These are phyloP conservation scores for Yamadazyma dendronema DNA, from an alignment of 1,139 yeast genomes.

Conservation along the genomic window DNA sequence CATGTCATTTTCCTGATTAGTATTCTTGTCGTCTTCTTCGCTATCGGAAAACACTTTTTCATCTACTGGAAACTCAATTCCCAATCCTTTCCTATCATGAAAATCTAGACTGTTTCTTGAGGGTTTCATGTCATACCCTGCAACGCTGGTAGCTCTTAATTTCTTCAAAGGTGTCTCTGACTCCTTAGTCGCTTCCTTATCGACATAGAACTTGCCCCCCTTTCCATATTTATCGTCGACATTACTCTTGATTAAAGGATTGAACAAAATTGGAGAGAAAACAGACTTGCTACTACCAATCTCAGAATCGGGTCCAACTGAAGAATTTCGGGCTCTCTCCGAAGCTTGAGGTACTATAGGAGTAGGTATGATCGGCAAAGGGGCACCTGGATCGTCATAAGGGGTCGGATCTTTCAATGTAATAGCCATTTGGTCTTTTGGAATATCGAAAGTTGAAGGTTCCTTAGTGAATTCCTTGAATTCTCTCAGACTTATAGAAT, in stretches of 20 bases:
- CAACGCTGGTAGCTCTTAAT: conserved; percentile 43
- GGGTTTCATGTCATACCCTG: conserved; percentile 27
- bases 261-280: conserved; percentile 78
- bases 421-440: conserved; percentile 56
- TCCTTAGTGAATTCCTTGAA: background rate
- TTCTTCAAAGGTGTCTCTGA: conserved; percentile 23
- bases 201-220: conserved; percentile 81
- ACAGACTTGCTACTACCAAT: conserved; percentile 38
- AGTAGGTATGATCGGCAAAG: conserved; percentile 61
- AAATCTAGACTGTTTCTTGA: conserved; percentile 10
- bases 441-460: conserved; percentile 41
- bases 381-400: conserved; percentile 84
- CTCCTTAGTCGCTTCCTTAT: conserved; percentile 24
- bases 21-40: conserved; percentile 15
- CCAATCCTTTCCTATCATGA: conserved; percentile 14
- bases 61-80: conserved; percentile 11
- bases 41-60: conserved; percentile 22
- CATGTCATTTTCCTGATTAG: background rate
- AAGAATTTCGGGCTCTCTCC: conserved; percentile 15
- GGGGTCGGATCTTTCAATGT: conserved; percentile 34
- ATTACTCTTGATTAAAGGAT: conserved; percentile 70
- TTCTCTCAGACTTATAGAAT: background rate
- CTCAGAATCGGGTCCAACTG: conserved; percentile 11
- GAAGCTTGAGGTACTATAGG: conserved; percentile 42
- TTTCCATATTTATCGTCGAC: conserved; percentile 80